A percentile compares a stretch with the other conserved stretches of the same genome.
phyloP scores from a whole-genome alignment of 768 basidiomycete species.

The Rubroboletus pulcherrimus region DNA sequence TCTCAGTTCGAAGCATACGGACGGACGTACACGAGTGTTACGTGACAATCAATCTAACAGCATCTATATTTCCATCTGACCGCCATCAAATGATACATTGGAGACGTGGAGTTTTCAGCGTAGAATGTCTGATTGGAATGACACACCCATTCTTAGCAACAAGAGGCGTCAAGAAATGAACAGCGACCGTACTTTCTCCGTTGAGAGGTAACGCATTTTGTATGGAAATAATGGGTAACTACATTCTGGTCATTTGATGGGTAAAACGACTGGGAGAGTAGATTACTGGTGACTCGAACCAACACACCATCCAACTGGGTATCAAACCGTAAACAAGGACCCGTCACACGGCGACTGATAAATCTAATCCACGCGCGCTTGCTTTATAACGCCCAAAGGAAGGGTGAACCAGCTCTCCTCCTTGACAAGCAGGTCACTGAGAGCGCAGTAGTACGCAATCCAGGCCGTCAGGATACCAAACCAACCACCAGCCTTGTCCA shows the following conservation, averaged over 20 bases:
- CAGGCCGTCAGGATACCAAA: conserved; percentile 44
- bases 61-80: background rate
- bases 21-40: background rate
- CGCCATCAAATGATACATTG: background rate
- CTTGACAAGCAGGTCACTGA: conserved; percentile 38
- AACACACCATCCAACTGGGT: background rate
- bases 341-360: background rate
- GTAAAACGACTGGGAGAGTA: conserved; percentile 10
- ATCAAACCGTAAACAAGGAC: conserved; percentile 5
- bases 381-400: conserved; percentile 33
- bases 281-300: background rate
- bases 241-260: background rate
- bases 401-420: conserved; percentile 39
- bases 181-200: background rate
- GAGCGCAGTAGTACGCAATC: conserved; percentile 45
- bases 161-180: background rate
- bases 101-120: no score
- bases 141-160: background rate
- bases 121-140: background rate
- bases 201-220: background rate
- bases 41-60: background rate
- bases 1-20: background rate
- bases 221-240: background rate
- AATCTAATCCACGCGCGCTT: background rate
- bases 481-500: conserved; percentile 42